Conservation (phyloP, 305 asterid genomes). For the Solanum hybrid region DNA sequence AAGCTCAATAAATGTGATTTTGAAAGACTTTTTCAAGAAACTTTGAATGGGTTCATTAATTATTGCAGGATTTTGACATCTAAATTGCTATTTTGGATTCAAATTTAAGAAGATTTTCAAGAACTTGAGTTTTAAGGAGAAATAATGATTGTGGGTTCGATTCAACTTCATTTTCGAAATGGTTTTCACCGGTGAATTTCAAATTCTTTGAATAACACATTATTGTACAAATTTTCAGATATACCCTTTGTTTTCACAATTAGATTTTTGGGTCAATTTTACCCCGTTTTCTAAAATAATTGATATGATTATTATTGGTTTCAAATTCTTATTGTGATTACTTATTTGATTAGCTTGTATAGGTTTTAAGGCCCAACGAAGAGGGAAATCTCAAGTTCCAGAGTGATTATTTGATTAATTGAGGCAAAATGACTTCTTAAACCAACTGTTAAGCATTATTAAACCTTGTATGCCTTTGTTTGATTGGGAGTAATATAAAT, state of each 20-base stretch:
- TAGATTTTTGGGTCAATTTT: too few species aligned
- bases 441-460: background rate
- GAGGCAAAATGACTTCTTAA: background rate
- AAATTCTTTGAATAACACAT: background rate
- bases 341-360: background rate
- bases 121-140: background rate
- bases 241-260: background rate
- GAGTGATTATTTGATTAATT: background rate
- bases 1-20: background rate
- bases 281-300: background rate
- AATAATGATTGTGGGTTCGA: background rate
- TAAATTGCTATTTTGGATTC: background rate
- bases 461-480: too few species aligned
- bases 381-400: background rate
- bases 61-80: background rate
- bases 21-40: background rate
- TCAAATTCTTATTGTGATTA: background rate
- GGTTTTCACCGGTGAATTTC: background rate
- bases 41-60: background rate
- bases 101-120: background rate
- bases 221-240: background rate
- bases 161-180: background rate
- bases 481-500: background rate
- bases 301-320: background rate
- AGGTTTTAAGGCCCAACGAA: background rate